These are phyloP conservation scores for Aspergillus floridensis DNA, from an alignment of 2,329 filamentous ascomycete genomes.

Conservation along the genomic window DNA sequence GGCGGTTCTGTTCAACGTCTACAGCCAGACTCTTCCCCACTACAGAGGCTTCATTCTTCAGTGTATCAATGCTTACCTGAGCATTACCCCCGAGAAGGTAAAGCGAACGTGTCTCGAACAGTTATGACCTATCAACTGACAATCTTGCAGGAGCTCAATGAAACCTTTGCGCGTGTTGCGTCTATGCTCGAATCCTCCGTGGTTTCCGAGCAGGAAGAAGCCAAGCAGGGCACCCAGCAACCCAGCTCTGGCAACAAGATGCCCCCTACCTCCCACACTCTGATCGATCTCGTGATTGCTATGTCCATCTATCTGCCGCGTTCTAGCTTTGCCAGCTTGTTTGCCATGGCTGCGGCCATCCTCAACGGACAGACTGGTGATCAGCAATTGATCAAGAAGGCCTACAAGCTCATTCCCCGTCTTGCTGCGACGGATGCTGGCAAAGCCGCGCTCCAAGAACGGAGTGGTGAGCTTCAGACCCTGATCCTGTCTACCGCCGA, in stretches of 20 bases:
- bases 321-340: constrained; percentile 78
- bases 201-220: constrained; percentile 60
- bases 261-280: constrained; percentile 88
- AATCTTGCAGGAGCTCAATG: constrained; percentile 64
- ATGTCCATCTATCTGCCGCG: constrained; percentile 91
- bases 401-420: constrained; percentile 94
- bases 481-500: constrained; percentile 76
- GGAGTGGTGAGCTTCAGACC: constrained; percentile 75
- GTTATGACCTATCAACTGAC: neutral
- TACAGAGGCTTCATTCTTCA: constrained; percentile 86
- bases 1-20: constrained; percentile 97
- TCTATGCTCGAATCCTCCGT: constrained; percentile 76
- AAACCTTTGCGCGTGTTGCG: constrained; percentile 85
- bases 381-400: constrained; percentile 96
- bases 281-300: constrained; percentile 95
- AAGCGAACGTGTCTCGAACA: constrained; percentile 7
- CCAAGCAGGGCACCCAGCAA: constrained; percentile 62
- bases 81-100: constrained; percentile 69
- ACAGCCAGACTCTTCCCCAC: constrained; percentile 91
- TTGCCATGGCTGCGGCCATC: constrained; percentile 80
- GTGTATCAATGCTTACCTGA: constrained; percentile 92
- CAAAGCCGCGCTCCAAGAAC: constrained; percentile 69
- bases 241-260: constrained; percentile 67
- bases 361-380: constrained; percentile 67
- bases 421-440: constrained; percentile 79